Evolutionary conservation across 2,329 filamentous ascomycete genomes (phyloP).

Genomic region (Hypoxylon sp.): DNA sequence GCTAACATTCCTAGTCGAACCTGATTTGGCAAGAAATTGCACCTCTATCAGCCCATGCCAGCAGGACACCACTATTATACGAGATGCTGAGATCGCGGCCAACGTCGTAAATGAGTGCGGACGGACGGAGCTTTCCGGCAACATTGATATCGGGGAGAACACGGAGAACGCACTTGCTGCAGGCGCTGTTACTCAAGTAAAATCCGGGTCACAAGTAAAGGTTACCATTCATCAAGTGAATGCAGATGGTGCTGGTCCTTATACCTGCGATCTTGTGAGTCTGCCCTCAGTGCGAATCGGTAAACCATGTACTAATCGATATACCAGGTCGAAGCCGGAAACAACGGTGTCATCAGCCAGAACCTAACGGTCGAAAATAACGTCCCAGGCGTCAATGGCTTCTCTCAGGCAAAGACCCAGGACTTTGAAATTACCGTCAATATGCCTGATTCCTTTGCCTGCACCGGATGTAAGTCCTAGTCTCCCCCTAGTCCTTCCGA

Average conservation of each 20-base stretch:
- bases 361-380: constrained; percentile 71
- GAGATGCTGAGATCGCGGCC: constrained; percentile 67
- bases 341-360: constrained; percentile 61
- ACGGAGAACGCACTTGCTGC: constrained; percentile 67
- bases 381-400: constrained; percentile 70
- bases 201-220: constrained; percentile 61
- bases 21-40: constrained; percentile 72
- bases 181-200: constrained; percentile 64
- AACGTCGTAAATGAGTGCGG: constrained; percentile 74
- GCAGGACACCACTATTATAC: constrained; percentile 75
- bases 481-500: neutral
- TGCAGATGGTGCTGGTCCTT: constrained; percentile 69
- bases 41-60: constrained; percentile 76
- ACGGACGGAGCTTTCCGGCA: constrained; percentile 71
- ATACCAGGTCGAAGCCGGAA: constrained; percentile 47
- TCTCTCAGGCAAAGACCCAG: constrained; percentile 69
- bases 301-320: neutral
- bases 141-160: constrained; percentile 73
- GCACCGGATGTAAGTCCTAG: constrained; percentile 64
- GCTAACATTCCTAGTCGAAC: constrained; percentile 60
- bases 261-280: constrained; percentile 68
- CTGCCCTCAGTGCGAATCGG: constrained; percentile 8
- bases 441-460: constrained; percentile 66
- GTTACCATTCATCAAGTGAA: constrained; percentile 70
- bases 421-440: constrained; percentile 70